Percentiles rank a stretch among this genome's conserved stretches.
phyloP scores from a whole-genome alignment of 75 land plant genomes.

The Larix kaempferi region DNA sequence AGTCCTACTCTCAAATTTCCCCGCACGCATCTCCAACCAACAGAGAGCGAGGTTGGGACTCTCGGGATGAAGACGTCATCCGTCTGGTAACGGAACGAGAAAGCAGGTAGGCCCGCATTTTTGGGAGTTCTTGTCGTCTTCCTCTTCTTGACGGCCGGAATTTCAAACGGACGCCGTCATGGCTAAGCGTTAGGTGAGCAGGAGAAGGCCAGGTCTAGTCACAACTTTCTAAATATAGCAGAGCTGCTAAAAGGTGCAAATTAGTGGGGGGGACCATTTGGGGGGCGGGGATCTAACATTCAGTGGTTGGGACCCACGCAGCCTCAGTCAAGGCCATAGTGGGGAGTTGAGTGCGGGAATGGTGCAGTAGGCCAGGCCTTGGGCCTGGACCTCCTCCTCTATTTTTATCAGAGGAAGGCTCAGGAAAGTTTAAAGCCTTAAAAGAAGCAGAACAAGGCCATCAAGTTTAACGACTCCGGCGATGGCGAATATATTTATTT shows the following conservation, averaged over 20 bases:
- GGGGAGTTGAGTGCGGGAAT: too few relatives aligned
- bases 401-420: too few relatives aligned
- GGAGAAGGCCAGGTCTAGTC: not conserved
- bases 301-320: conserved; percentile 1
- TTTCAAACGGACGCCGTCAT: conserved; percentile 5
- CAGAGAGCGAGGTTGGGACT: not conserved
- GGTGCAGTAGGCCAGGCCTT: too few relatives aligned
- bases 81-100: conserved; percentile 8
- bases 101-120: conserved; percentile 2
- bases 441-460: too few relatives aligned
- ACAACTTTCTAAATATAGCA: not conserved
- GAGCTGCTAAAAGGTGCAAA: not conserved
- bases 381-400: too few relatives aligned
- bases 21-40: conserved; percentile 12
- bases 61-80: not conserved
- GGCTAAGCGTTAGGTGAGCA: not conserved
- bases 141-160: not conserved
- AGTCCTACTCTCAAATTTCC: not conserved
- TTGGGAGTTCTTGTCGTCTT: not conserved
- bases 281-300: not conserved
- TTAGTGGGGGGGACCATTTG: not conserved
- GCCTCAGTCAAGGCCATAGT: not conserved
- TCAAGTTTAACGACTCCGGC: too few relatives aligned
- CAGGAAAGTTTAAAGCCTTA: too few relatives aligned
- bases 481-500: not conserved